These are phyloP conservation scores for Macrolepiota dolichaula DNA, from an alignment of 768 basidiomycete species.

Conservation along the genomic window DNA sequence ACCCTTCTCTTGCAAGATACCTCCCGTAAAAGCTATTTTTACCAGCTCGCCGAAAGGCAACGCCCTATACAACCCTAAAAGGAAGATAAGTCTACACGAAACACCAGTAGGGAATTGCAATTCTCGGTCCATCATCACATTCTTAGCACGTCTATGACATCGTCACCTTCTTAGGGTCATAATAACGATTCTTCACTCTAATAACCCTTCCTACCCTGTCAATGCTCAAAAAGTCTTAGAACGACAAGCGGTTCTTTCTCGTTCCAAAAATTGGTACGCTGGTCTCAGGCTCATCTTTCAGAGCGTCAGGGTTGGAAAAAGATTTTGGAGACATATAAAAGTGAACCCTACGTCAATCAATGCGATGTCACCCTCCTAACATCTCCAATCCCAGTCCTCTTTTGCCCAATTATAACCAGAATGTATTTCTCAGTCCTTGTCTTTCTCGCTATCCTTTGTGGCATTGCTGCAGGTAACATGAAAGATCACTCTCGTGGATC, in stretches of 20 bases:
- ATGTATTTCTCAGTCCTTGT: neutral
- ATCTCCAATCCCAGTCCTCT: neutral
- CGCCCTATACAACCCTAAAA: neutral
- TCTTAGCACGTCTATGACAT: neutral
- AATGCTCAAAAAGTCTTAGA: neutral
- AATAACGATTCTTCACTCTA: neutral
- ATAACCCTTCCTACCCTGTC: neutral
- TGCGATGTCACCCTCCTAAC: neutral
- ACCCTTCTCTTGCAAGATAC: neutral
- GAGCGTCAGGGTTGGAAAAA: neutral
- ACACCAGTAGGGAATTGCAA: slow-evolving; percentile 1
- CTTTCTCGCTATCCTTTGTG: neutral
- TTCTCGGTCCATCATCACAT: neutral
- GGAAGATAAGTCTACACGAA: neutral
- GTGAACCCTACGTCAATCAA: neutral
- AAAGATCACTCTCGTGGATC: neutral
- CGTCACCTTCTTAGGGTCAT: neutral
- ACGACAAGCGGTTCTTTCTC: slow-evolving; percentile 1
- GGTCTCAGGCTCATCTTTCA: slow-evolving; percentile 1
- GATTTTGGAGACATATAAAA: slow-evolving; percentile 2
- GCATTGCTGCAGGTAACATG: slow-evolving; percentile 1
- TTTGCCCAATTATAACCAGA: neutral
- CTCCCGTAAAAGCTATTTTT: neutral
- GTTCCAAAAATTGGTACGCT: neutral
- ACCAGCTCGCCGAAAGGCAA: neutral